A percentile compares a stretch with the other conserved stretches of the same genome.
Evolutionary conservation across 257 asterid genomes (phyloP).

Genomic region (Pogostemon cablin): DNA sequence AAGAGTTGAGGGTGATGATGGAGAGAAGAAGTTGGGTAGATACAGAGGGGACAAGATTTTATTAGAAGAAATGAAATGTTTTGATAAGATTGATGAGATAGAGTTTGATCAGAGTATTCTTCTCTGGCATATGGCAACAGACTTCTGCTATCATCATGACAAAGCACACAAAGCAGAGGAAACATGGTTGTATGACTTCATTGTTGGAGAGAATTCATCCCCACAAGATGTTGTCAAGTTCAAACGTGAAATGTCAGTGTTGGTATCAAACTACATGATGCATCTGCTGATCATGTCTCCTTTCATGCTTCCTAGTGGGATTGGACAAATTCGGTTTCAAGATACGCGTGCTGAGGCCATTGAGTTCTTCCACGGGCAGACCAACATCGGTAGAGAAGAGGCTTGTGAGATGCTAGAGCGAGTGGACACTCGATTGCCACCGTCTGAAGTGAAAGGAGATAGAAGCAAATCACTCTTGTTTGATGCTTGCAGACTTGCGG

Average conservation of each 20-base stretch:
- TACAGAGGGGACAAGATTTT: slow-evolving; percentile 20
- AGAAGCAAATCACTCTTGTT: slow-evolving; percentile 38
- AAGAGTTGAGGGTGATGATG: background rate
- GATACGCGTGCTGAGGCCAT: slow-evolving; percentile 37
- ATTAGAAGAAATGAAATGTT: background rate
- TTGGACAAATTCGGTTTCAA: slow-evolving; percentile 35
- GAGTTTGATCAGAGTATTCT: slow-evolving; percentile 40
- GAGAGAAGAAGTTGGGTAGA: background rate
- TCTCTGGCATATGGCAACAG: slow-evolving; percentile 42
- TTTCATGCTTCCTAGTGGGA: slow-evolving; percentile 43
- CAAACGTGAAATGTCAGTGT: slow-evolving; percentile 26
- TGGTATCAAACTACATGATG: slow-evolving; percentile 38
- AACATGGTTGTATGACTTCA: background rate
- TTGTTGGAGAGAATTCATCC: background rate
- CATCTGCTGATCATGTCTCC: slow-evolving; percentile 35
- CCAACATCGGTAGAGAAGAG: no score
- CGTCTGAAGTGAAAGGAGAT: slow-evolving; percentile 37
- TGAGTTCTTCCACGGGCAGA: slow-evolving; percentile 19
- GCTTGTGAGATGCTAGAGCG: slow-evolving; percentile 1
- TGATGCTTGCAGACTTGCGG: slow-evolving; percentile 32
- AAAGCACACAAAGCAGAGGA: background rate
- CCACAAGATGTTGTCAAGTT: background rate
- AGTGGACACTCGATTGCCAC: slow-evolving; percentile 20
- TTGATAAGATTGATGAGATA: background rate
- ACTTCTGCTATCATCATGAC: slow-evolving; percentile 26